phyloP scores from a whole-genome alignment of 306 rosid genomes.

The Inga laurina region DNA sequence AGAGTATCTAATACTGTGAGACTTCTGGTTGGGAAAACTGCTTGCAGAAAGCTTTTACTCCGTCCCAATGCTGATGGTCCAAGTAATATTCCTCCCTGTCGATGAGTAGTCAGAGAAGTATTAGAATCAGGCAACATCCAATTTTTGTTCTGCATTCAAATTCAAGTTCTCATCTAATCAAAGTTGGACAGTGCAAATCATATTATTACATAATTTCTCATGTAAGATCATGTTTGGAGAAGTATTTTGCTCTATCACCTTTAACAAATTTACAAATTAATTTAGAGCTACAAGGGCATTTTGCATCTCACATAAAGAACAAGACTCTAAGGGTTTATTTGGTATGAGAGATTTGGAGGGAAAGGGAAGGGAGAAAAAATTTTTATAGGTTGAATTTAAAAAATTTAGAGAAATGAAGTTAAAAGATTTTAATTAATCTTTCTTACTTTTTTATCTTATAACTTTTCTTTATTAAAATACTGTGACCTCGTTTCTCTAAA shows the following conservation, averaged over 20 bases:
- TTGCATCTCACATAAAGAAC: not conserved
- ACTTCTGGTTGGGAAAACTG: conserved; percentile 77
- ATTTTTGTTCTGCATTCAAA: not conserved
- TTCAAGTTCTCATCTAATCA: not conserved
- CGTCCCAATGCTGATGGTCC: conserved; percentile 91
- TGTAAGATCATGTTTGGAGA: too few species aligned
- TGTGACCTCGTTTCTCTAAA: too few species aligned
- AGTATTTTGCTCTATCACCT: conserved; percentile 1
- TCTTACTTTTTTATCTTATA: too few species aligned
- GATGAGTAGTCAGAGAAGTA: not conserved
- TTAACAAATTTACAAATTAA: not conserved
- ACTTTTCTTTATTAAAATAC: too few species aligned
- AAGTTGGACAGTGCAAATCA: too few species aligned
- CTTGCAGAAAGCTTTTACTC: conserved; percentile 53
- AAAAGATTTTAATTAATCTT: too few species aligned
- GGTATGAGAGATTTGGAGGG: too few species aligned
- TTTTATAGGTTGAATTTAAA: too few species aligned
- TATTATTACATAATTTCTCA: not conserved
- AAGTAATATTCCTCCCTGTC: conserved; percentile 86
- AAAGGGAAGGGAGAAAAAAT: too few species aligned
- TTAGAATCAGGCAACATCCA: conserved; percentile 16
- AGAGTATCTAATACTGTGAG: conserved; percentile 80
- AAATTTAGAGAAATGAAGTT: too few species aligned
- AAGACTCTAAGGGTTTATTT: not conserved
- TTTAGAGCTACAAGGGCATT: conserved; percentile 2